phyloP scores from a whole-genome alignment of 352 stramenopile species.

The Phytophthora foliorum region DNA sequence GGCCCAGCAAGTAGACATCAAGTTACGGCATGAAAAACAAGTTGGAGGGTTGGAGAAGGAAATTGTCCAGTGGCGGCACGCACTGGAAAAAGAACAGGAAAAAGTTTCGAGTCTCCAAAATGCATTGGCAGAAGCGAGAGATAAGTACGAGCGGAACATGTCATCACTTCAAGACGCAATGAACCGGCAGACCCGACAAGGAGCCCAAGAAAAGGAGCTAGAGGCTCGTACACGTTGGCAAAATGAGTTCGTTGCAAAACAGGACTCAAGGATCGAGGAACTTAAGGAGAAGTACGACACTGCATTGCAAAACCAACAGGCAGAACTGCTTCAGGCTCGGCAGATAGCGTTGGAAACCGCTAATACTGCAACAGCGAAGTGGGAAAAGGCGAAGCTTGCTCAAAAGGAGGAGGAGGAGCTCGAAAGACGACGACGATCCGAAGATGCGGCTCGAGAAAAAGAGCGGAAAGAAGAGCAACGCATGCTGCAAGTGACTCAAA shows the following conservation, averaged over 20 bases:
- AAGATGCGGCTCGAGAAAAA: conserved; percentile 45
- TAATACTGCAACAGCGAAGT: conserved; percentile 53
- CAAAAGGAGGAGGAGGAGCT: conserved; percentile 56
- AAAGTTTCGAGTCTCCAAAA: conserved; percentile 42
- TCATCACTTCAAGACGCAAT: conserved; percentile 53
- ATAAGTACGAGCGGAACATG: conserved; percentile 66
- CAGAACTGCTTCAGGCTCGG: conserved; percentile 57
- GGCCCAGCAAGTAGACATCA: conserved; percentile 51
- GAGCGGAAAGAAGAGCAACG: conserved; percentile 54
- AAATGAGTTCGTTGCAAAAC: conserved; percentile 72
- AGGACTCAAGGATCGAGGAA: conserved; percentile 75
- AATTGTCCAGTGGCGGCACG: conserved; percentile 48
- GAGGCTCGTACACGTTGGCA: conserved; percentile 73
- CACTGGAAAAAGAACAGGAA: conserved; percentile 66
- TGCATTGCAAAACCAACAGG: conserved; percentile 65
- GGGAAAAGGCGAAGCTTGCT: conserved; percentile 54
- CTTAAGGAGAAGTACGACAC: conserved; percentile 80
- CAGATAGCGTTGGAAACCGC: conserved; percentile 63
- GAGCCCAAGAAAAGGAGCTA: conserved; percentile 61
- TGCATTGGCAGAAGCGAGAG: conserved; percentile 40
- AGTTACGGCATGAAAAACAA: conserved; percentile 49
- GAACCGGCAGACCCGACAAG: conserved; percentile 61
- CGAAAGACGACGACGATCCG: conserved; percentile 36
- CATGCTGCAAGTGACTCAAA: conserved; percentile 40
- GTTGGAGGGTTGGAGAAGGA: conserved; percentile 65